A percentile compares a stretch with the other conserved stretches of the same genome.
Conservation (phyloP, 768 basidiomycete species). For the Fibroporia radiculosa region DNA sequence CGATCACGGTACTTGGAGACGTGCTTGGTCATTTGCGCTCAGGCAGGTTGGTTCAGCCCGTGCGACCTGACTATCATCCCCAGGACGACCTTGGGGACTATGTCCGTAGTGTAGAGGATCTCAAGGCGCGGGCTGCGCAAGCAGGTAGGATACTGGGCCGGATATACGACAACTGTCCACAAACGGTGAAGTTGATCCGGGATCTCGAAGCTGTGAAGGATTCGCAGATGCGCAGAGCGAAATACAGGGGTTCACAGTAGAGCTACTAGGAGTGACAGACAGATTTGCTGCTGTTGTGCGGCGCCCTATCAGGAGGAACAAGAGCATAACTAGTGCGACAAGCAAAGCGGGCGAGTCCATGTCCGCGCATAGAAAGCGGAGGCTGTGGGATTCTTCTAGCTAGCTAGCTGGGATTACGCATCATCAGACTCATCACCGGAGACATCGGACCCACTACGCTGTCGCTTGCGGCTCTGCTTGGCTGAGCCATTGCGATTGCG, state of each 20-base stretch:
- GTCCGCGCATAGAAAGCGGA: background rate
- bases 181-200: slow-evolving; percentile 26
- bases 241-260: background rate
- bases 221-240: slow-evolving; percentile 1
- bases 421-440: slow-evolving; percentile 69
- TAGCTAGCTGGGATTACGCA: slow-evolving; percentile 18
- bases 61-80: slow-evolving; percentile 16
- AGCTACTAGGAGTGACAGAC: background rate
- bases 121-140: slow-evolving; percentile 17
- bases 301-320: background rate
- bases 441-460: slow-evolving; percentile 53
- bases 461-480: slow-evolving; percentile 49
- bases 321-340: background rate
- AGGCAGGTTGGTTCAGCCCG: slow-evolving; percentile 42
- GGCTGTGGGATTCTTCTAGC: too few relatives aligned
- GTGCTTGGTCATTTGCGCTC: slow-evolving; percentile 40
- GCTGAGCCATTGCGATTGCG: slow-evolving; percentile 75
- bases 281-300: background rate
- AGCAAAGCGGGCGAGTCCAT: background rate
- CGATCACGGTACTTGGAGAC: slow-evolving; percentile 39
- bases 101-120: slow-evolving; percentile 12
- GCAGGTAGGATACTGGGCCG: slow-evolving; percentile 36
- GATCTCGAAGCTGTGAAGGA: slow-evolving; percentile 17
- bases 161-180: slow-evolving; percentile 46
- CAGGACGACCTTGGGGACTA: background rate